Conservation (phyloP, 805 yeast genomes). For the Hanseniaspora hatyaiensis region DNA sequence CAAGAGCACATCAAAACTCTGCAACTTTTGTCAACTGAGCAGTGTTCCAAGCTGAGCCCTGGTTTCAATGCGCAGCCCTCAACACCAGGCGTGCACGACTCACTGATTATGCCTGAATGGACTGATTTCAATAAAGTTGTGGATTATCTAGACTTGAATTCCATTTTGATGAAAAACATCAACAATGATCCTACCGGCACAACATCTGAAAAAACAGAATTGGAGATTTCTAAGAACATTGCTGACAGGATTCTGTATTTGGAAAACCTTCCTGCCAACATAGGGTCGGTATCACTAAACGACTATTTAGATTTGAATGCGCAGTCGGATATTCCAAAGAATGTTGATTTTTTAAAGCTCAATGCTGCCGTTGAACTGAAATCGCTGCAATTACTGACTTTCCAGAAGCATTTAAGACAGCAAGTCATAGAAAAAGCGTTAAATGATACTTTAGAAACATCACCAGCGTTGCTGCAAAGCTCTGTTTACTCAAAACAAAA, state of each 20-base stretch:
- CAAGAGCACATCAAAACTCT: constrained; percentile 51
- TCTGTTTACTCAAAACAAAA: constrained; percentile 55
- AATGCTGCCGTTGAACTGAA: constrained; percentile 60
- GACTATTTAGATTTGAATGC: constrained; percentile 35
- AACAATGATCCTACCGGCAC: constrained; percentile 39
- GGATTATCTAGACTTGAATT: constrained; percentile 9
- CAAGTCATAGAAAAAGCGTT: constrained; percentile 39
- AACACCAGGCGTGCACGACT: too few relatives aligned
- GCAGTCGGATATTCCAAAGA: constrained; percentile 36
- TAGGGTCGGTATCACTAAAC: constrained; percentile 45
- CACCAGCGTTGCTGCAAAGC: constrained; percentile 30
- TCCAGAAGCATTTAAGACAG: constrained; percentile 61
- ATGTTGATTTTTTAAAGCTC: constrained; percentile 49
- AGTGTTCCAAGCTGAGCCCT: constrained; percentile 29
- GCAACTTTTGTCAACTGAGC: constrained; percentile 52
- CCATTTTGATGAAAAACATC: constrained; percentile 22
- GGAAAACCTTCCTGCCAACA: constrained; percentile 55
- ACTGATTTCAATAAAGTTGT: constrained; percentile 7
- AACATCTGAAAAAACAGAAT: constrained; percentile 36
- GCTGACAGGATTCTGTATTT: constrained; percentile 47
- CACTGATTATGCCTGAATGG: constrained; percentile 3
- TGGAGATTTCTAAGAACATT: constrained; percentile 41
- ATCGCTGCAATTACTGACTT: constrained; percentile 49
- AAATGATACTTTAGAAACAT: constrained; percentile 37
- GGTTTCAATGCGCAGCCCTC: background rate